Base-by-base conservation (phyloP, 352 stramenopile genomes). In the Pelagophyceae sp. region DNA sequence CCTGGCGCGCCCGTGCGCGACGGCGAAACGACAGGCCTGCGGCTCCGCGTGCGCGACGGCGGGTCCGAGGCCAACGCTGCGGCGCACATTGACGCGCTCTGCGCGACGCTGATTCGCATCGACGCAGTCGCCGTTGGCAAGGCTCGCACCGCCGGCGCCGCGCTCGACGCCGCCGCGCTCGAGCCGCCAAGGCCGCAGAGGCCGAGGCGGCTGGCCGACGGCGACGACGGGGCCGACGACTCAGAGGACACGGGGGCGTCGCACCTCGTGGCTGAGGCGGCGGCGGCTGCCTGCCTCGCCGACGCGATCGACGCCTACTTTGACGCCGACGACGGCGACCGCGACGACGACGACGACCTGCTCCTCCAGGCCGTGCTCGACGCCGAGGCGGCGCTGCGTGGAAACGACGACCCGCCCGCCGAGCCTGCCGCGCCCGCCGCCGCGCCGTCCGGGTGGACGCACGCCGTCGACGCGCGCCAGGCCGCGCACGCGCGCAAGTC, bases 301-400 rank as follows among this genome's bases (percentile, higher is more conserved):
- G 20, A 33, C 15, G 19, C 6, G 20, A 58, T 74, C 67, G 67
- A 74, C 67, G 35, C 35, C 35, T 74, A 74, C 67, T 74, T 74
- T n/a, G 35, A 74, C 27, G 38, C 33, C 6, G 67, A 1, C 27
- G 19, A 50, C 35, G 31, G n/a, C 3, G 58, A 6, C 23, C 37
- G 2, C 3, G 35, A 72, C 19, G 23, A 17, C 58, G 63, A 72
- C 6, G 63, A 11, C 6, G 63, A 45, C 63, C 2, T 3, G n/a
- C n/a, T n/a, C n/a, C n/a, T n/a, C n/a, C n/a, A n/a, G n/a, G n/a
- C n/a, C n/a, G n/a, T n/a, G n/a, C n/a, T n/a, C n/a, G n/a, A n/a
- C n/a, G n/a, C n/a, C n/a, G n/a, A n/a, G n/a, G n/a, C n/a, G n/a
- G n/a, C n/a, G n/a, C n/a, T n/a, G n/a, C n/a, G n/a, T n/a, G n/a